Conservation (phyloP, 2,329 filamentous ascomycete species). For the Fusarium anguioides region DNA sequence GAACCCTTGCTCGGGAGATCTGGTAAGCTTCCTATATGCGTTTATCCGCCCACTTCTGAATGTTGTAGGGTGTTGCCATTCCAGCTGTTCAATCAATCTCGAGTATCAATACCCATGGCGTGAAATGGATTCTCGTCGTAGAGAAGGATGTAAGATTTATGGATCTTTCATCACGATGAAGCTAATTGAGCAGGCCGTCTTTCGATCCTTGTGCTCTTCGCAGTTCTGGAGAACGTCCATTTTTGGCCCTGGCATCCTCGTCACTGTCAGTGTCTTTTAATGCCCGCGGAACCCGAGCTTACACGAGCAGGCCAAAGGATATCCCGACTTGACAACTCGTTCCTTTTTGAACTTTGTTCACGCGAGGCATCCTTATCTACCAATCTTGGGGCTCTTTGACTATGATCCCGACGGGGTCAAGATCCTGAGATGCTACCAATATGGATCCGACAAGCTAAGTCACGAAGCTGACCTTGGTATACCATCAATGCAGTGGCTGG, state of each 20-base stretch:
- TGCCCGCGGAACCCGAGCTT: neutral
- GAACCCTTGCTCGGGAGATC: constrained; percentile 47
- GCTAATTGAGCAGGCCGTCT: constrained; percentile 70
- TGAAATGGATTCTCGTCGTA: constrained; percentile 76
- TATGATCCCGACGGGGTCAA: constrained; percentile 81
- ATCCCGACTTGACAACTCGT: constrained; percentile 79
- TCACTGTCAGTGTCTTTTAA: constrained; percentile 65
- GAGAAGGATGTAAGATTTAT: constrained; percentile 75
- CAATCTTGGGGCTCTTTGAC: constrained; percentile 75
- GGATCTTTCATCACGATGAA: neutral
- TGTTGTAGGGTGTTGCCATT: constrained; percentile 67
- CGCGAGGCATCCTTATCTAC: constrained; percentile 58
- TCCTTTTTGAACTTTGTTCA: constrained; percentile 70
- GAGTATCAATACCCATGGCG: constrained; percentile 58
- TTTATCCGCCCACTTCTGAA: constrained; percentile 17
- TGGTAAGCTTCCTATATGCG: constrained; percentile 34
- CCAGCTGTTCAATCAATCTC: constrained; percentile 64
- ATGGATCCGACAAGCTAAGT: constrained; percentile 71
- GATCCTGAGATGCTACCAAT: constrained; percentile 79
- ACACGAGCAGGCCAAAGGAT: constrained; percentile 76
- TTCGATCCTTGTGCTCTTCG: constrained; percentile 71
- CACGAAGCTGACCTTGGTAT: constrained; percentile 68
- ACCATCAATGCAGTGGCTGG: constrained; percentile 71
- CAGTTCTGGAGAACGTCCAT: constrained; percentile 63
- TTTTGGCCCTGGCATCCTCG: constrained; percentile 68